Conservation (phyloP, 2,329 filamentous ascomycete species). For the Fusarium solani-melongenae region DNA sequence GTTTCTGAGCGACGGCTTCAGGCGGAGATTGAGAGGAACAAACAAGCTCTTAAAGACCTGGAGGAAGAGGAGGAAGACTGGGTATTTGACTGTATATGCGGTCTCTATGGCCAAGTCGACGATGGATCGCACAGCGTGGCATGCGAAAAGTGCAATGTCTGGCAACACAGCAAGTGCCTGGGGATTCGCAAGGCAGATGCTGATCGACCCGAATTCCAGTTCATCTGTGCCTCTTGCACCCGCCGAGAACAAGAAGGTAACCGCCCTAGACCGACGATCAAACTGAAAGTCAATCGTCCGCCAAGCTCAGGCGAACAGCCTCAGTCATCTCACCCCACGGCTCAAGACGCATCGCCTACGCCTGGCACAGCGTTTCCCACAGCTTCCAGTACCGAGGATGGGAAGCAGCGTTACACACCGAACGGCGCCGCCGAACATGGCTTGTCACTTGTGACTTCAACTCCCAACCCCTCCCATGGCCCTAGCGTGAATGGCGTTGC, state of each 20-base stretch:
- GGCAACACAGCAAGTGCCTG: conserved; percentile 96
- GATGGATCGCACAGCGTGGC: conserved; percentile 94
- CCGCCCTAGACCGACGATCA: conserved; percentile 61
- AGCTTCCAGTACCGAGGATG: background rate
- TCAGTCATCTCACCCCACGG: conserved; percentile 15
- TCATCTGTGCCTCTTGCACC: conserved; percentile 83
- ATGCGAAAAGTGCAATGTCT: conserved; percentile 93
- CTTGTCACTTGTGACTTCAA: conserved; percentile 18
- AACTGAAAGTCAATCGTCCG: conserved; percentile 59
- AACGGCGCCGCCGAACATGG: conserved; percentile 24
- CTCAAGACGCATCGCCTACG: conserved; percentile 1
- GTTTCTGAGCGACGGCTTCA: conserved; percentile 84
- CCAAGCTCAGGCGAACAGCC: conserved; percentile 12
- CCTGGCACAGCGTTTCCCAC: background rate
- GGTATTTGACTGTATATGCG: conserved; percentile 96
- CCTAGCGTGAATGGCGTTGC: conserved; percentile 24
- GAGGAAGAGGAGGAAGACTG: conserved; percentile 83
- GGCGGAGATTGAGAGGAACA: conserved; percentile 82
- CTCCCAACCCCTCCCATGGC: conserved; percentile 11
- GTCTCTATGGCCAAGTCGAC: conserved; percentile 90
- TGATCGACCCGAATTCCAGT: conserved; percentile 87
- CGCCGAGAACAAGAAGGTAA: conserved; percentile 74
- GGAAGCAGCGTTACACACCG: background rate
- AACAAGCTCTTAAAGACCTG: conserved; percentile 79
- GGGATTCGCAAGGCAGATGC: conserved; percentile 82